These are phyloP conservation scores for Aspergillus niger DNA, from an alignment of 2,329 filamentous ascomycete genomes.

Conservation along the genomic window DNA sequence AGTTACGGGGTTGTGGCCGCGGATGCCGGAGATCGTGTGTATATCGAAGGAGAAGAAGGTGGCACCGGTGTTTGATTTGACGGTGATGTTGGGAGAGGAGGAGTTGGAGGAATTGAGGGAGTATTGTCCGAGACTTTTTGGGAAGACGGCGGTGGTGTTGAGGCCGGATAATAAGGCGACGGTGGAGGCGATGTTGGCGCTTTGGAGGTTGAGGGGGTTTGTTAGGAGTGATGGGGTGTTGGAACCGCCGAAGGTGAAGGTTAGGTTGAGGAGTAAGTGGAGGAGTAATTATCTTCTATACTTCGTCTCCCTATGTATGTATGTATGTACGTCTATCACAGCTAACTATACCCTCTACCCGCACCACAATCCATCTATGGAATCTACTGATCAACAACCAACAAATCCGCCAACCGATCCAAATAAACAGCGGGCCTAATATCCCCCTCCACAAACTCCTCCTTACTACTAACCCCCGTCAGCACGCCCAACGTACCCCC, in stretches of 20 bases:
- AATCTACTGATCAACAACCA: constrained; percentile 27
- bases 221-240: constrained; percentile 17
- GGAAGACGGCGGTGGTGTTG: constrained; percentile 39
- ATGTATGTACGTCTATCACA: neutral
- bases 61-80: constrained; percentile 43
- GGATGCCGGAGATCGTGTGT: constrained; percentile 31
- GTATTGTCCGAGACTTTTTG: constrained; percentile 30
- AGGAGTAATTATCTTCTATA: neutral
- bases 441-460: constrained; percentile 75
- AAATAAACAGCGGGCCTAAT: constrained; percentile 81
- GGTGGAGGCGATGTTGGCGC: constrained; percentile 34
- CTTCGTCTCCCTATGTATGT: neutral
- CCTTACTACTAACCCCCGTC: constrained; percentile 81
- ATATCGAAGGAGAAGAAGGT: constrained; percentile 32
- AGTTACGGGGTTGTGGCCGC: neutral
- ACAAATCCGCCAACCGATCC: constrained; percentile 78
- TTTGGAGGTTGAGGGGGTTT: constrained; percentile 45
- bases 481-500: constrained; percentile 89
- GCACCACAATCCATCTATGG: neutral
- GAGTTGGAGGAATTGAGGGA: constrained; percentile 34
- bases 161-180: constrained; percentile 32
- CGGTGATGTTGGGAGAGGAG: constrained; percentile 31
- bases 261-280: neutral
- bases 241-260: neutral
- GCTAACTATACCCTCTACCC: neutral